Percentiles rank a stretch among this genome's conserved stretches.
These are phyloP conservation scores for Stagonosporopsis vannaccii DNA, from an alignment of 2,329 filamentous ascomycete species.

Conservation along the genomic window DNA sequence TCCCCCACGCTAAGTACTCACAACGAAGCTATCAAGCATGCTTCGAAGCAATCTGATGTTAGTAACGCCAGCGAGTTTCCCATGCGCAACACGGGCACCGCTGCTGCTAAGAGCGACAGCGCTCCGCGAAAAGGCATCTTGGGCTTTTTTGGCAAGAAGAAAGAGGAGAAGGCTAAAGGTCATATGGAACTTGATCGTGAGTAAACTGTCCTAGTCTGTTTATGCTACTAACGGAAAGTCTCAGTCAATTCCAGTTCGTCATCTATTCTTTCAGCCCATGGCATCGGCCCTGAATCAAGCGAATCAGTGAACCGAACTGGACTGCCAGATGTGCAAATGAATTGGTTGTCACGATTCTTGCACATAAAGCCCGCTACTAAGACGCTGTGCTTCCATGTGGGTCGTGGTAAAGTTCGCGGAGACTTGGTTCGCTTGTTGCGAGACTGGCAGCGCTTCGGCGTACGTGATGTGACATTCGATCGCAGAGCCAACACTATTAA, in stretches of 20 bases:
- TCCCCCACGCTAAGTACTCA: slow-evolving; percentile 5
- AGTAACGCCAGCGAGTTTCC: slow-evolving; percentile 54
- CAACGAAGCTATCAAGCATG: slow-evolving; percentile 22
- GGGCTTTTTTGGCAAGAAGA: slow-evolving; percentile 61
- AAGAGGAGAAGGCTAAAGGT: slow-evolving; percentile 48
- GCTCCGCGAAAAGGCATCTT: slow-evolving; percentile 54
- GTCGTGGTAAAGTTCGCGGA: slow-evolving; percentile 75
- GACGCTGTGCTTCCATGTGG: slow-evolving; percentile 76
- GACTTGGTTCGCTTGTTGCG: slow-evolving; percentile 78
- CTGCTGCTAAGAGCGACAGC: slow-evolving; percentile 50
- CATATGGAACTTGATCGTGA: slow-evolving; percentile 49
- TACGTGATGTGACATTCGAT: slow-evolving; percentile 79
- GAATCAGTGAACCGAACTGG: slow-evolving; percentile 55
- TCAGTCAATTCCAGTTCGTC: slow-evolving; percentile 40
- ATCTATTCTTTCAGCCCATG: slow-evolving; percentile 42
- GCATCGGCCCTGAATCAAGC: slow-evolving; percentile 50
- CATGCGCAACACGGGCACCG: slow-evolving; percentile 46
- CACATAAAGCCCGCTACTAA: slow-evolving; percentile 83
- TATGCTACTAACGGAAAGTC: slow-evolving; percentile 18
- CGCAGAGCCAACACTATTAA: slow-evolving; percentile 81
- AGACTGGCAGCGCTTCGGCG: slow-evolving; percentile 83
- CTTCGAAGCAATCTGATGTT: slow-evolving; percentile 31
- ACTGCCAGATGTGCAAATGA: slow-evolving; percentile 61
- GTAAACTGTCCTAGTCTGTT: slow-evolving; percentile 17
- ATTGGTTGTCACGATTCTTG: slow-evolving; percentile 89